A percentile compares a stretch with the other conserved stretches of the same genome.
phyloP scores from a whole-genome alignment of 106 monocot species.

The Ottelia alismoides region DNA sequence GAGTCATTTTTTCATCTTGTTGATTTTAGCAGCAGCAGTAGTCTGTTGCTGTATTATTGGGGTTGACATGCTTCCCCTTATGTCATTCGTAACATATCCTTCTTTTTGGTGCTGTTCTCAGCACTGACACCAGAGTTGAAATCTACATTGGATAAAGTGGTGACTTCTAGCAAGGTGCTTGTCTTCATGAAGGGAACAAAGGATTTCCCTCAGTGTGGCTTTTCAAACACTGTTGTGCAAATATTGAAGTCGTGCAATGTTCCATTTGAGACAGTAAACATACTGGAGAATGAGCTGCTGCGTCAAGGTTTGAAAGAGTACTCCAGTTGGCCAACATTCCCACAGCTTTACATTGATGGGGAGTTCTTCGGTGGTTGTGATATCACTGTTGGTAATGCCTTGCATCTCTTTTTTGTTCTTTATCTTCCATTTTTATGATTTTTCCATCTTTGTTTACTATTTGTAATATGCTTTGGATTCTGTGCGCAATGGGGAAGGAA shows the following conservation, averaged over 20 bases:
- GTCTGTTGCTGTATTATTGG: too few species aligned
- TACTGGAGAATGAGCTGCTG: conserved; percentile 64
- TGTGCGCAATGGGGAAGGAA: too few species aligned
- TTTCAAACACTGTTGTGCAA: conserved; percentile 77
- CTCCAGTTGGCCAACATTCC: conserved; percentile 89
- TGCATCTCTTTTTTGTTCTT: too few species aligned
- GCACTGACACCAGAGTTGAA: conserved; percentile 62
- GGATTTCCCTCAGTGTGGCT: conserved; percentile 90
- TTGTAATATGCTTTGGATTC: too few species aligned
- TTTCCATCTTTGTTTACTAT: too few species aligned
- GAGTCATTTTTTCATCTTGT: too few species aligned
- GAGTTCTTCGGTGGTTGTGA: conserved; percentile 92
- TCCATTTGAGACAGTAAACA: conserved; percentile 67
- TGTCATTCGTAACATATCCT: too few species aligned
- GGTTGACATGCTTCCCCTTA: too few species aligned
- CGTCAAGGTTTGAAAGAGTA: conserved; percentile 82
- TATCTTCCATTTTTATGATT: too few species aligned
- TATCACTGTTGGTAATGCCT: conserved; percentile 76
- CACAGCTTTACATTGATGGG: conserved; percentile 85
- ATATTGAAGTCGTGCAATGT: conserved; percentile 59
- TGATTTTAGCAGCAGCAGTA: too few species aligned
- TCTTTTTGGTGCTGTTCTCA: too few species aligned
- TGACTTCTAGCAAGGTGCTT: conserved; percentile 55
- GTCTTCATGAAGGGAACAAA: conserved; percentile 82
- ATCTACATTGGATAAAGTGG: conserved; percentile 64